phyloP scores from a whole-genome alignment of 805 yeast species.

The Candida nanaspora region DNA sequence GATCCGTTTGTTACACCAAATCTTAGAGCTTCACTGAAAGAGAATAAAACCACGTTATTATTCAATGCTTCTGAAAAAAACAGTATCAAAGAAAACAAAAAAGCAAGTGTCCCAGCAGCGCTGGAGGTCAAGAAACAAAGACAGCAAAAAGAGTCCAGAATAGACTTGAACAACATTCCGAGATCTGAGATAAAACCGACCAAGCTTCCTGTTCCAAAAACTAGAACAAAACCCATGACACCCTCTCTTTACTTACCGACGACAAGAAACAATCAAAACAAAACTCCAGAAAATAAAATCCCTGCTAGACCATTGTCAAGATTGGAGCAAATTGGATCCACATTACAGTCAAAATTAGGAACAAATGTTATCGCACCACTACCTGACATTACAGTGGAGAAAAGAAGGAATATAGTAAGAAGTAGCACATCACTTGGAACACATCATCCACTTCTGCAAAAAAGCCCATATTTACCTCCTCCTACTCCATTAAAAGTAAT shows the following conservation, averaged over 20 bases:
- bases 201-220: too few species aligned
- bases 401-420: neutral
- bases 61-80: neutral
- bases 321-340: slow-evolving; percentile 8
- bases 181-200: neutral
- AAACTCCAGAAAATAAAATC: neutral
- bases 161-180: neutral
- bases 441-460: neutral
- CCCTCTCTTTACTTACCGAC: too few species aligned
- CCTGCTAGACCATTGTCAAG: slow-evolving; percentile 9
- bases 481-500: slow-evolving; percentile 15
- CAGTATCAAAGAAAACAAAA: slow-evolving; percentile 4
- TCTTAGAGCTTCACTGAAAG: neutral
- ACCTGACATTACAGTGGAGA: neutral
- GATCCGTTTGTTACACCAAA: slow-evolving; percentile 24
- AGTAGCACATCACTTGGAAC: neutral
- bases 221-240: too few species aligned
- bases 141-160: neutral
- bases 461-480: slow-evolving; percentile 7
- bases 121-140: neutral
- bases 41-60: neutral
- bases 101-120: slow-evolving; percentile 4
- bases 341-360: slow-evolving; percentile 2
- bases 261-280: too few species aligned
- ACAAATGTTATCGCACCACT: slow-evolving; percentile 2